Percentiles rank a stretch among this genome's conserved stretches.
These are phyloP conservation scores for Phoma sp. DNA, from an alignment of 2,329 filamentous ascomycete species.

Conservation along the genomic window DNA sequence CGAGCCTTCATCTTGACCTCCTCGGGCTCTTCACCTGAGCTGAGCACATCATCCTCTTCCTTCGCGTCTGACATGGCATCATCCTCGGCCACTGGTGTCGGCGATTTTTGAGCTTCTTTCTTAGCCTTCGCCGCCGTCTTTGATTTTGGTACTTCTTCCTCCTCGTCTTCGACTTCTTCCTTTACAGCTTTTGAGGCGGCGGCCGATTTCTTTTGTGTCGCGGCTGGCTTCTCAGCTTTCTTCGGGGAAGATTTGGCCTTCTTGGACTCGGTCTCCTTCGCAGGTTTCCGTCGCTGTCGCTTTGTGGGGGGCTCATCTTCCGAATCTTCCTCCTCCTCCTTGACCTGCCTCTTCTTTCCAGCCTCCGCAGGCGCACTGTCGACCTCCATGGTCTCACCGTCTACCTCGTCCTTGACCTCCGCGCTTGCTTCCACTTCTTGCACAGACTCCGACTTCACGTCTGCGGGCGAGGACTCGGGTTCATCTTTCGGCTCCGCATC, in stretches of 20 bases:
- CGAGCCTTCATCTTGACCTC: constrained; percentile 75
- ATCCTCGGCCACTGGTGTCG: constrained; percentile 26
- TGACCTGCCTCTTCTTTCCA: constrained; percentile 35
- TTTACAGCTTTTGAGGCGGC: constrained; percentile 21
- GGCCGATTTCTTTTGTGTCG: constrained; percentile 21
- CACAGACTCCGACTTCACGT: constrained; percentile 24
- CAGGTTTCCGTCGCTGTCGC: constrained; percentile 42
- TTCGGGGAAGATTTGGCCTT: constrained; percentile 14
- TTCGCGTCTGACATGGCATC: constrained; percentile 34
- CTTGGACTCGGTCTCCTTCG: constrained; percentile 22
- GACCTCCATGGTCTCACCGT: constrained; percentile 34
- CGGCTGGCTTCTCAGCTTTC: constrained; percentile 24
- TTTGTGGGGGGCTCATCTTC: constrained; percentile 48
- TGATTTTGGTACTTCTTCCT: constrained; percentile 23
- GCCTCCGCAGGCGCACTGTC: constrained; percentile 25
- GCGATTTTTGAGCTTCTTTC: constrained; percentile 30
- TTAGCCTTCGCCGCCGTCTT: constrained; percentile 26
- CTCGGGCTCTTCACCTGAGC: constrained; percentile 70
- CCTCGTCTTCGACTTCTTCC: constrained; percentile 27
- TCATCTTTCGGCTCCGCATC: constrained; percentile 28
- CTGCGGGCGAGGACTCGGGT: constrained; percentile 25
- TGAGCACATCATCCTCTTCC: constrained; percentile 53
- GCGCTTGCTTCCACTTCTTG: constrained; percentile 22
- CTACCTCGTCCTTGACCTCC: constrained; percentile 27
- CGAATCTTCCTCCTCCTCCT: constrained; percentile 41